A percentile compares a stretch with the other conserved stretches of the same genome.
phyloP scores from a whole-genome alignment of 108 stramenopile species.

The Nitzschia sp. region DNA sequence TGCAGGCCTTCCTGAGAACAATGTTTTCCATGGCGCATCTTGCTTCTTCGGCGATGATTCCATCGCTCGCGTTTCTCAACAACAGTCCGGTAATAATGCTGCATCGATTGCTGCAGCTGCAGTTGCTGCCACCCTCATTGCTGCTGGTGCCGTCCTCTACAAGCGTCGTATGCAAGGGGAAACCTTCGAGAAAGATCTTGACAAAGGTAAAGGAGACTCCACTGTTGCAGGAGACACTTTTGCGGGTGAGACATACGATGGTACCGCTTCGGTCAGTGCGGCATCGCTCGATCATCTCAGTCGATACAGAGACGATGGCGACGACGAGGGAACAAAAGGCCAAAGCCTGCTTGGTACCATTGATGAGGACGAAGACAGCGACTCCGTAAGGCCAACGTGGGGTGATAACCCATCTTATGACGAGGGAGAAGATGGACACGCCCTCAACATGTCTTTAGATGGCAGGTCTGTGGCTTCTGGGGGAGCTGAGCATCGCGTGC shows the following conservation, averaged over 20 bases:
- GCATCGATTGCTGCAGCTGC: slow-evolving; percentile 30
- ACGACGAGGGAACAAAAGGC: not conserved
- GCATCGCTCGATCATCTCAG: slow-evolving; percentile 15
- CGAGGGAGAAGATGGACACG: not conserved
- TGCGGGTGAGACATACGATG: slow-evolving; percentile 34
- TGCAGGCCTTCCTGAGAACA: slow-evolving; percentile 5
- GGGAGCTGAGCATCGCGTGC: not conserved
- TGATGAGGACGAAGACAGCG: slow-evolving; percentile 6
- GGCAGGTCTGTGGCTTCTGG: not conserved
- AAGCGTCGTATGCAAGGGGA: slow-evolving; percentile 3
- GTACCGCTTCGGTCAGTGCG: slow-evolving; percentile 26
- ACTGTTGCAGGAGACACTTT: slow-evolving; percentile 38
- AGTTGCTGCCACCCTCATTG: slow-evolving; percentile 24
- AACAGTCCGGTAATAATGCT: slow-evolving; percentile 4
- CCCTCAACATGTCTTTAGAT: not conserved
- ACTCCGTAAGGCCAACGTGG: slow-evolving; percentile 4
- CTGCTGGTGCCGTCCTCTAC: slow-evolving; percentile 30
- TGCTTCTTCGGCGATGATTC: not conserved
- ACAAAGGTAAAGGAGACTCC: slow-evolving; percentile 25
- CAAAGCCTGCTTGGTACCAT: slow-evolving; percentile 18
- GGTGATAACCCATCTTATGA: not conserved
- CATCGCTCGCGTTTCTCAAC: not conserved
- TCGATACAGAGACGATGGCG: slow-evolving; percentile 17
- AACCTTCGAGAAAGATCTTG: slow-evolving; percentile 11
- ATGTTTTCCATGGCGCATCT: slow-evolving; percentile 18